phyloP scores from a whole-genome alignment of 345 rosid genomes.

The Mercurialis annua region DNA sequence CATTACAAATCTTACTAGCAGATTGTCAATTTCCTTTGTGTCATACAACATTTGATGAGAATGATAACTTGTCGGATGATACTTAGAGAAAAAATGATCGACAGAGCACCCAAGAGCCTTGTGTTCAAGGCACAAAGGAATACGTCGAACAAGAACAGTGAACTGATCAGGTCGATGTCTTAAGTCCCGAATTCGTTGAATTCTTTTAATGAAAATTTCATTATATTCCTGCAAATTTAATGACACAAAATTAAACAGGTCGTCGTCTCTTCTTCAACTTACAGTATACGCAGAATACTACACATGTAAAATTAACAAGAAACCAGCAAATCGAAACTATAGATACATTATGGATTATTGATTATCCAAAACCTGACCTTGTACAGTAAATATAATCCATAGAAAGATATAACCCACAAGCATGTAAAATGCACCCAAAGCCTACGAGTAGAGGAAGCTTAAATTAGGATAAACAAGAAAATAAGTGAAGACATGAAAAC shows the following conservation, averaged over 20 bases:
- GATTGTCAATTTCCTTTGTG: conserved; percentile 52
- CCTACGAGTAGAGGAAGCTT: conserved; percentile 34
- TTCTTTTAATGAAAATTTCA: conserved; percentile 57
- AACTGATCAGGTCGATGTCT: conserved; percentile 74
- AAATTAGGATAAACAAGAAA: neutral
- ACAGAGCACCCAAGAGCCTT: conserved; percentile 54
- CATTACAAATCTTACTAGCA: conserved; percentile 47
- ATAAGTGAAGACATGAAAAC: neutral
- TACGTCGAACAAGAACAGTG: conserved; percentile 66
- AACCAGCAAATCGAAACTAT: neutral
- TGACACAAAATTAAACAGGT: conserved; percentile 22
- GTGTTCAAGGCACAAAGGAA: conserved; percentile 67
- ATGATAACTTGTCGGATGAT: conserved; percentile 55
- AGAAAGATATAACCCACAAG: conserved; percentile 74
- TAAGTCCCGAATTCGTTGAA: conserved; percentile 46
- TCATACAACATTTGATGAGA: conserved; percentile 69
- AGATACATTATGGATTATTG: conserved; percentile 4
- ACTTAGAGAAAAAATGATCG: conserved; percentile 76
- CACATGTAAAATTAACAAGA: no score
- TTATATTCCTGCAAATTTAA: conserved; percentile 77
- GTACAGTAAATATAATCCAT: conserved; percentile 59
- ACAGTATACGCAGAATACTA: conserved; percentile 17
- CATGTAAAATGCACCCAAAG: conserved; percentile 91
- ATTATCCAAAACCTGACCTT: conserved; percentile 42
- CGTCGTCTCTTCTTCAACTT: conserved; percentile 31